These are phyloP conservation scores for Saprolegnia parasitica DNA, from an alignment of 352 stramenopile genomes.

Conservation along the genomic window DNA sequence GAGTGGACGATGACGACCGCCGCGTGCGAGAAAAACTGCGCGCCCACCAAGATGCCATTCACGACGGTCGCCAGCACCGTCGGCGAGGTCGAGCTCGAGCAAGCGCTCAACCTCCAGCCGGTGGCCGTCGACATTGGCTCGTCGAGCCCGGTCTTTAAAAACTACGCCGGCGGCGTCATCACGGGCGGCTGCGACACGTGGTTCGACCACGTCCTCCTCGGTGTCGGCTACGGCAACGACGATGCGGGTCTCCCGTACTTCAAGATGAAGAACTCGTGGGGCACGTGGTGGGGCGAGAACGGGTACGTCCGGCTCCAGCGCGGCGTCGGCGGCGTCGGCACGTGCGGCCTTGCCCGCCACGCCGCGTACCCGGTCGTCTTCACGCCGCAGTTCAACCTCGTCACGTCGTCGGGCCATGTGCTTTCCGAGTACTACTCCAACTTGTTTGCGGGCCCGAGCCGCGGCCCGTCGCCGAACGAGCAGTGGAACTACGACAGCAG, in stretches of 20 bases:
- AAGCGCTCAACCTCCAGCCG: conserved; percentile 15
- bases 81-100: not conserved
- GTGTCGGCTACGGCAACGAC: conserved; percentile 90
- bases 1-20: conserved; percentile 32
- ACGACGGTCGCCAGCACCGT: not conserved
- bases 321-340: conserved; percentile 36
- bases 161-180: conserved; percentile 93
- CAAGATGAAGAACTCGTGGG: conserved; percentile 98
- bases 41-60: conserved; percentile 28
- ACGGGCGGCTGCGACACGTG: conserved; percentile 64
- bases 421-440: not conserved
- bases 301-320: conserved; percentile 92
- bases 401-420: not conserved
- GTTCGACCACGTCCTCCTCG: conserved; percentile 97
- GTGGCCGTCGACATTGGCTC: conserved; percentile 80
- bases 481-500: not conserved
- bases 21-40: conserved; percentile 40
- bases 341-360: not conserved
- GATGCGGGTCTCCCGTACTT: conserved; percentile 60
- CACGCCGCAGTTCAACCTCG: not conserved
- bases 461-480: not conserved
- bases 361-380: not conserved
- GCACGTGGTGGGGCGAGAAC: conserved; percentile 84
- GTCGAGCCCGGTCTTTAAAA: conserved; percentile 92
- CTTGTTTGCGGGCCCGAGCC: not conserved